A percentile compares a stretch with the other conserved stretches of the same genome.
phyloP scores from a whole-genome alignment of 1,284 basidiomycete genomes.

The Porodaedalea pini region DNA sequence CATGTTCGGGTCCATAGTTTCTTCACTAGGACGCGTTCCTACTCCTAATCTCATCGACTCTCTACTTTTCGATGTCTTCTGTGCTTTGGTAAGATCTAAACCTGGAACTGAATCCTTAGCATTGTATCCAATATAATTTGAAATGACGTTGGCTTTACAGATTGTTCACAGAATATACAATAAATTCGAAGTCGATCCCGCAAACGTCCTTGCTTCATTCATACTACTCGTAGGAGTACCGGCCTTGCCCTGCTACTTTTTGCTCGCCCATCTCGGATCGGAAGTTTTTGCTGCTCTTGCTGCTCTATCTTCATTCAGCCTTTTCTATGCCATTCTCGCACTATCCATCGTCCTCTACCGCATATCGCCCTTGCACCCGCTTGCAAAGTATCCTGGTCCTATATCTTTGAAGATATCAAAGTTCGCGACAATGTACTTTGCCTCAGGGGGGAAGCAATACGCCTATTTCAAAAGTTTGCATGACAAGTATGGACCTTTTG shows the following conservation, averaged over 20 bases:
- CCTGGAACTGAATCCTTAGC: too few relatives aligned
- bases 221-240: background rate
- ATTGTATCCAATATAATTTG: background rate
- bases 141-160: background rate
- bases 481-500: conserved; percentile 22
- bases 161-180: conserved; percentile 10
- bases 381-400: conserved; percentile 26
- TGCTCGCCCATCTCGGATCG: background rate
- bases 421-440: conserved; percentile 2
- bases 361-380: conserved; percentile 27
- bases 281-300: background rate
- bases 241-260: background rate
- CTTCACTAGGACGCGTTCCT: background rate
- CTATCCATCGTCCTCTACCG: conserved; percentile 22
- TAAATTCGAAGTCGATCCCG: conserved; percentile 11
- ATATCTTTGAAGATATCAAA: conserved; percentile 21
- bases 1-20: too few relatives aligned
- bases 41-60: background rate
- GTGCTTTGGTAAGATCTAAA: background rate
- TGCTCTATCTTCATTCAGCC: background rate
- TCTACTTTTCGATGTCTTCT: background rate
- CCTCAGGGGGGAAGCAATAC: conserved; percentile 19
- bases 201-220: background rate
- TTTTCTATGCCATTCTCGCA: conserved; percentile 14
- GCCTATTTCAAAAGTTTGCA: conserved; percentile 20